These are phyloP conservation scores for Blastocystis hominis DNA, from an alignment of 352 stramenopile genomes.

Conservation along the genomic window DNA sequence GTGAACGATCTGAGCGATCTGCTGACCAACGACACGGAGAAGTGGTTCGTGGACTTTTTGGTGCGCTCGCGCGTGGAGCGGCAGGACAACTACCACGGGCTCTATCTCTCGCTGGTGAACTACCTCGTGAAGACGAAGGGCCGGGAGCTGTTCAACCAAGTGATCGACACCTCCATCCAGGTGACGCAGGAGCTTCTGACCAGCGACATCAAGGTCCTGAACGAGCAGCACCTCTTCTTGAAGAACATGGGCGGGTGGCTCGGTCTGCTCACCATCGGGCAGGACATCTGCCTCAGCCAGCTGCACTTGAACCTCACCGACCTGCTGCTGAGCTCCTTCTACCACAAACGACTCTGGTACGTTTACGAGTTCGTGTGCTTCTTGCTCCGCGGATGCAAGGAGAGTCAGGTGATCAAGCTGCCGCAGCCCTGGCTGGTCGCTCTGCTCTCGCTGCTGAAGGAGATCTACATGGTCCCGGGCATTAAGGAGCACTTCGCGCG, in stretches of 20 bases:
- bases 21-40: not conserved
- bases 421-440: conserved; percentile 35
- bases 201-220: not conserved
- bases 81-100: conserved; percentile 25
- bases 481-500: not conserved
- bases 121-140: not conserved
- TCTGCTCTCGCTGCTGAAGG: conserved; percentile 13
- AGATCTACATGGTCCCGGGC: conserved; percentile 1
- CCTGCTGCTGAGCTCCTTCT: not conserved
- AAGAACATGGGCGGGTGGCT: conserved; percentile 29
- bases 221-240: conserved; percentile 5
- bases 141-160: not conserved
- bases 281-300: conserved; percentile 10
- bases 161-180: not conserved
- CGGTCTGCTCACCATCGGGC: not conserved
- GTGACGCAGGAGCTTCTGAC: not conserved
- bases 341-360: conserved; percentile 23
- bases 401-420: not conserved
- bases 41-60: conserved; percentile 38
- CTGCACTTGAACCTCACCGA: conserved; percentile 34
- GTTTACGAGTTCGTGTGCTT: conserved; percentile 36
- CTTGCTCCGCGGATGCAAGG: not conserved
- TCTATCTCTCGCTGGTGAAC: conserved; percentile 8
- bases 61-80: conserved; percentile 16
- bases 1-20: not conserved